These are phyloP conservation scores for Leptoxyphium fumago DNA, from an alignment of 2,329 filamentous ascomycete genomes.

Conservation along the genomic window DNA sequence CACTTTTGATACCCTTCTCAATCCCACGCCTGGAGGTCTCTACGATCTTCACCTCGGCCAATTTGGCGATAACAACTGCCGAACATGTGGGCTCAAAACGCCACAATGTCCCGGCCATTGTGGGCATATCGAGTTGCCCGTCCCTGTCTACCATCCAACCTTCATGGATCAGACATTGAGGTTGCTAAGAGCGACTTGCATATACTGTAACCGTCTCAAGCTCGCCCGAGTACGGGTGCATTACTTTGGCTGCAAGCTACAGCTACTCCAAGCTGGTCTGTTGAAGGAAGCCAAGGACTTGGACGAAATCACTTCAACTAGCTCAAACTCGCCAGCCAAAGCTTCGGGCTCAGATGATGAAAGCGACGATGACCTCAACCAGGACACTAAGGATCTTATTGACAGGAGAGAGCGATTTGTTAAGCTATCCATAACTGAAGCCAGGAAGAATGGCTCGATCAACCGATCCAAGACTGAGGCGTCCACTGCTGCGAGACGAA, in stretches of 20 bases:
- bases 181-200: conserved; percentile 72
- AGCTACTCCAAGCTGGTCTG: conserved; percentile 71
- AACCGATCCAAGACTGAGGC: conserved; percentile 64
- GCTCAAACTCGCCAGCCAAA: conserved; percentile 9
- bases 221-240: conserved; percentile 64
- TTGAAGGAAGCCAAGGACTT: conserved; percentile 48
- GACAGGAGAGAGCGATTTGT: conserved; percentile 53
- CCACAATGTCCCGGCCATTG: conserved; percentile 75
- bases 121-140: conserved; percentile 87
- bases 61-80: conserved; percentile 72
- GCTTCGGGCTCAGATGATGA: conserved; percentile 22
- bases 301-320: conserved; percentile 28
- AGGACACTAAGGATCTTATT: conserved; percentile 41
- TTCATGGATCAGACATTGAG: conserved; percentile 88
- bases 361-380: conserved; percentile 50
- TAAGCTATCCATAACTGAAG: conserved; percentile 50
- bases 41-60: conserved; percentile 87
- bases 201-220: conserved; percentile 79
- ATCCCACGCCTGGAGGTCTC: conserved; percentile 77
- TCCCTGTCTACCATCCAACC: conserved; percentile 88
- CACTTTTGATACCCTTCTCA: conserved; percentile 85
- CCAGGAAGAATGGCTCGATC: conserved; percentile 33
- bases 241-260: conserved; percentile 68
- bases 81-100: conserved; percentile 77
- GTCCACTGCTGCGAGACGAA: conserved; percentile 59